These are phyloP conservation scores for Coix lacrymajobi DNA, from an alignment of 176 grass and related monocot genomes.

Conservation along the genomic window DNA sequence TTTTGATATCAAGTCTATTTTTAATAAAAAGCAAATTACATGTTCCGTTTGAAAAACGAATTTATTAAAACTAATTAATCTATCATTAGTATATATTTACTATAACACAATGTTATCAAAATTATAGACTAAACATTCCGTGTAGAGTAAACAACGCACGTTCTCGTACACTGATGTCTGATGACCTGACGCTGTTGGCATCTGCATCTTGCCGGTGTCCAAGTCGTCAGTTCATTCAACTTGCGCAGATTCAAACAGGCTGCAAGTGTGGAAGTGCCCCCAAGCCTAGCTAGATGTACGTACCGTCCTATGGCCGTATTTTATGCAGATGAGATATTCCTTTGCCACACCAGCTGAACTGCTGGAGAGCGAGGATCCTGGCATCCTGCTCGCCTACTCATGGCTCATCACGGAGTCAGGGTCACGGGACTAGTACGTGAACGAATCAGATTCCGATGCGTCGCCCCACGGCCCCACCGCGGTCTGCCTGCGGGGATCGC, in stretches of 20 bases:
- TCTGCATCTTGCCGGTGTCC: conserved; percentile 23
- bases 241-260: background rate
- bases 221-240: background rate
- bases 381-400: background rate
- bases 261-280: background rate
- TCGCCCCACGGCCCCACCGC: background rate
- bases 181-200: background rate
- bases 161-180: background rate
- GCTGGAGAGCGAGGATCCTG: background rate
- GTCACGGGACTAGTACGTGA: background rate
- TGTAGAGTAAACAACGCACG: conserved; percentile 30
- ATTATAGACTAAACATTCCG: no score
- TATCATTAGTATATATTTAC: no score
- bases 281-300: background rate
- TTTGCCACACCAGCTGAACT: background rate
- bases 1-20: no score
- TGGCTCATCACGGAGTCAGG: background rate
- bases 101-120: no score
- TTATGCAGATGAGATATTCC: background rate
- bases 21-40: no score
- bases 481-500: background rate
- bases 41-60: no score
- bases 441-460: background rate
- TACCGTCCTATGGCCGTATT: background rate
- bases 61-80: no score